Base-by-base conservation (phyloP, 2,329 filamentous ascomycete species). In the Aspergillus japonicus region DNA sequence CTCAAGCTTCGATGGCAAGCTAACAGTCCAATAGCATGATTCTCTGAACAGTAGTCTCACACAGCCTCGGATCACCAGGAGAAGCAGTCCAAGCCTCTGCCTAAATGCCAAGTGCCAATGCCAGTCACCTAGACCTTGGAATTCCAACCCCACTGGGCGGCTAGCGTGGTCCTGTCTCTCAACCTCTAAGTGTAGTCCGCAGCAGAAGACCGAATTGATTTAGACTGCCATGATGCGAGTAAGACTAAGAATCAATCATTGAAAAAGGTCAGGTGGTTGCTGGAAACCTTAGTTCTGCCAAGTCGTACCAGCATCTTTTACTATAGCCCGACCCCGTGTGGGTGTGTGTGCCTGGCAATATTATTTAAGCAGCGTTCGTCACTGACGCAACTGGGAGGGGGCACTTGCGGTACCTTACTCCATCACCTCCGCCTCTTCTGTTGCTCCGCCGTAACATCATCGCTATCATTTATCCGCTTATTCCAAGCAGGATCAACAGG, bases 311-410 rank as follows among this genome's bases (percentile, higher is more conserved):
- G 8, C 39, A 16, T 44, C 23, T 23, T 35, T 5, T 35, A 35
- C 2, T 35, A 10, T 16, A 10, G 33, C 33, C 33, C 33, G 11
- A 5, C 35, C 35, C 51, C n/a, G 35, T 23, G 35, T 33, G 39
- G 8, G 8, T 29, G 33, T 12, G 21, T 35, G 33, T 55, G 42
- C 35, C 24, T 44, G 39, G 39, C 39, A 44, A 12, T 47, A 19
- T 47, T 55, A 55, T 55, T 55, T 55, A 55, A 55, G 53, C 53
- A 44, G 53, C 42, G 26, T 12, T 23, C 42, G 47, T 47, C 53
- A 48, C 53, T 55, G 53, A 55, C 53, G 53, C 53, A 55, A 55
- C 53, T 8, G 53, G 19, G 42, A 55, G 33, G 42, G 33, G 33
- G 33, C n/a, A 23, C 42, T 55, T 5, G 14, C 12, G 7, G 2